A percentile compares a stretch with the other conserved stretches of the same genome.
Evolutionary conservation across 345 rosid genomes (phyloP).

Genomic region (Turnera subulata): DNA sequence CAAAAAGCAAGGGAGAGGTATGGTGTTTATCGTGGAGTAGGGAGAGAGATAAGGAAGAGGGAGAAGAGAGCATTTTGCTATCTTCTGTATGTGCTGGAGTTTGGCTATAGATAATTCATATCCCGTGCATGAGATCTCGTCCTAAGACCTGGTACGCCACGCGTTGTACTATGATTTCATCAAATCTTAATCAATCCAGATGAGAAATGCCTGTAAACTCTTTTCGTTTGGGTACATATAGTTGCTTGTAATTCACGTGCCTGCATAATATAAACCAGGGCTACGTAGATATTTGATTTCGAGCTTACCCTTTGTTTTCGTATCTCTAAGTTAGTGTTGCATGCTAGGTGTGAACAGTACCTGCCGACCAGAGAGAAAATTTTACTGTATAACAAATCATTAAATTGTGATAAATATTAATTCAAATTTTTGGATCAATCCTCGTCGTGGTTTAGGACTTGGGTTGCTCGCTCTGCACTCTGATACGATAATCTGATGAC

Average conservation of each 20-base stretch:
- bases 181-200: conserved; percentile 14
- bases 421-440: too few relatives aligned
- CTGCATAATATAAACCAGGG: not conserved
- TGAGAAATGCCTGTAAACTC: not conserved
- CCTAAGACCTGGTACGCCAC: conserved; percentile 35
- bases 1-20: too few relatives aligned
- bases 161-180: conserved; percentile 37
- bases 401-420: too few relatives aligned
- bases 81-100: conserved; percentile 29
- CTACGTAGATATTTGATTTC: conserved; percentile 10
- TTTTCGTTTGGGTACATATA: not conserved
- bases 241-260: conserved; percentile 4
- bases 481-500: too few relatives aligned
- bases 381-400: too few relatives aligned
- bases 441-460: too few relatives aligned
- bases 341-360: too few relatives aligned
- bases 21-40: too few relatives aligned
- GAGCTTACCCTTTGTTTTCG: not conserved
- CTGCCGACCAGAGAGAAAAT: too few relatives aligned
- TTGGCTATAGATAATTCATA: conserved; percentile 17
- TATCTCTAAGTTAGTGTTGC: too few relatives aligned
- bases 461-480: too few relatives aligned
- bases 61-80: too few relatives aligned
- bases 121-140: conserved; percentile 29
- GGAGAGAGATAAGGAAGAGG: not conserved